Base-by-base conservation (phyloP, 2,329 filamentous ascomycete species). In the Didymella keratinophila region DNA sequence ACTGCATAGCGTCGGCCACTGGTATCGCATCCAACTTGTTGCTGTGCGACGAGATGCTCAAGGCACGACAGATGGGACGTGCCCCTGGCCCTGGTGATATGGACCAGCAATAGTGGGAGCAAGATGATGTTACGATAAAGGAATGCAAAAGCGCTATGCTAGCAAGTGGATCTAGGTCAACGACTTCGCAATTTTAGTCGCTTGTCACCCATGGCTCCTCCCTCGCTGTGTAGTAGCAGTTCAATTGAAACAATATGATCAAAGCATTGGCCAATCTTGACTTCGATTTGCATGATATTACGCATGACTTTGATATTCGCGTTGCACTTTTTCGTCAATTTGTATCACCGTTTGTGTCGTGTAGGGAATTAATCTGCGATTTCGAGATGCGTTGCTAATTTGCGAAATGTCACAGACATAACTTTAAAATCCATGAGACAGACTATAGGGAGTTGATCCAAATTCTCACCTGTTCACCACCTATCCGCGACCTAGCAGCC, bases 21-120 rank as follows among this genome's bases (percentile, higher is more conserved):
- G 92, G 95, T 63, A 99, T 99, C 73, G 94, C 95, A 6, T 94
- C 92, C 10, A 99, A 99, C 81, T 83, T 99, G 65, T 82, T 99
- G 66, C 85, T 99, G 48, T 99, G 95, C 73, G 95, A 99, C 73
- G 95, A 99, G 84, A 85, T 99, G 82, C 83, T 99, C 71, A 99
- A 99, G 85, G 95, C 95, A 61, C 86, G 95, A 76, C 94, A 99
- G 82, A 99, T 99, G 95, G 89, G 45, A 42, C 56, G 50, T 28
- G 57, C 57, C 21, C 57, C 57, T 34, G 57, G 57, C 23, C 57
- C 57, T 7, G 57, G 57, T 39, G 57, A 60, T 27, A 41, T 41
- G 37, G 57, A 60, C 30, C 57, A 43, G 41, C 41, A 60, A 34
- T 60, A 49, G 45, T 52, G 11, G 43, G 10, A 23, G 28, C 11